A percentile compares a stretch with the other conserved stretches of the same genome.
Evolutionary conservation across 331 rosid species (phyloP).

Genomic region (Pyracantha coccinea): DNA sequence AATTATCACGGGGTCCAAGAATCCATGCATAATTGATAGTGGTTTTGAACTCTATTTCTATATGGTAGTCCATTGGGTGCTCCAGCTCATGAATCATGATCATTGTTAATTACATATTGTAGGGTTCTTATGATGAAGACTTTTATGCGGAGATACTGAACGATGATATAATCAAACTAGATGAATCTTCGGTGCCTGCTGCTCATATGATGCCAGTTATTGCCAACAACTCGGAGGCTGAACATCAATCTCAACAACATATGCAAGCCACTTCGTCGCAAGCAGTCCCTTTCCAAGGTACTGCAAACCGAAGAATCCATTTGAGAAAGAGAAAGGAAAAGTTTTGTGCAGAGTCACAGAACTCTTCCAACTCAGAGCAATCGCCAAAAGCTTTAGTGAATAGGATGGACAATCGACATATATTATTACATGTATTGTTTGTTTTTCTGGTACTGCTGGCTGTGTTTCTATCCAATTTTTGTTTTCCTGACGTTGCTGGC

Average conservation of each 20-base stretch:
- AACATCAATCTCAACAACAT: constrained; percentile 19
- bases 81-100: neutral
- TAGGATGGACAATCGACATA: neutral
- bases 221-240: constrained; percentile 2
- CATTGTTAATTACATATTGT: neutral
- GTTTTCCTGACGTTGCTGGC: constrained; percentile 4
- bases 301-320: constrained; percentile 63
- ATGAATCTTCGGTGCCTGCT: constrained; percentile 32
- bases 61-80: neutral
- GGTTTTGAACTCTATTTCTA: too few species aligned
- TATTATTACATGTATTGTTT: neutral
- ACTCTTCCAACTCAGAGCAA: too few species aligned
- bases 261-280: neutral
- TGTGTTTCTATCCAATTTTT: constrained; percentile 7
- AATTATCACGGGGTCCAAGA: neutral
- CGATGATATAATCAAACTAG: constrained; percentile 64
- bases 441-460: constrained; percentile 14
- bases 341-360: neutral
- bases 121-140: constrained; percentile 64
- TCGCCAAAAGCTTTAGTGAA: constrained; percentile 6
- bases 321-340: constrained; percentile 10
- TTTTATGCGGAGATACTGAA: constrained; percentile 70
- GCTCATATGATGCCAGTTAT: neutral
- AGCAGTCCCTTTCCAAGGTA: constrained; percentile 42
- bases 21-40: too few species aligned